These are phyloP conservation scores for Theileria sp. DNA, from an alignment of 169 alveolate species.

Conservation along the genomic window DNA sequence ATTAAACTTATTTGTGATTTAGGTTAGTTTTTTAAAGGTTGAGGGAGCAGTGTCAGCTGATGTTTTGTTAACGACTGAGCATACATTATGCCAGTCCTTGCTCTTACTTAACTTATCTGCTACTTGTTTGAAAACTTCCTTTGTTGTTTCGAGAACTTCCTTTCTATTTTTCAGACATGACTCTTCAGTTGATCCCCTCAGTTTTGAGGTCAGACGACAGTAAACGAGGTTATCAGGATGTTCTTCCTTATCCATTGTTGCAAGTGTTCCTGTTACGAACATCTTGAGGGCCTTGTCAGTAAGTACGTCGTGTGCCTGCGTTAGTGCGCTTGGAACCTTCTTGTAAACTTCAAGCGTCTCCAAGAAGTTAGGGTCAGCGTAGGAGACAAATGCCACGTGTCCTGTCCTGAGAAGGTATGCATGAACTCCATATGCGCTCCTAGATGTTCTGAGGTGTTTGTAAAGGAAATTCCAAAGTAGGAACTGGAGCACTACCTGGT, in stretches of 20 bases:
- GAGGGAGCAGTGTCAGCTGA: slow-evolving; percentile 48
- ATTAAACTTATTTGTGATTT: neutral
- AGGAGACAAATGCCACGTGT: slow-evolving; percentile 56
- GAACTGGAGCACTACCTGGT: slow-evolving; percentile 65
- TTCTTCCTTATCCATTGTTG: slow-evolving; percentile 47
- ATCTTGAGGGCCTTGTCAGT: slow-evolving; percentile 27
- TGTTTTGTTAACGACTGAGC: slow-evolving; percentile 47
- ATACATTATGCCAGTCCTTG: slow-evolving; percentile 59
- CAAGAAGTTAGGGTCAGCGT: slow-evolving; percentile 64
- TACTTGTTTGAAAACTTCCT: slow-evolving; percentile 36
- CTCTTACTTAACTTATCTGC: slow-evolving; percentile 16
- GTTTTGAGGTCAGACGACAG: slow-evolving; percentile 20
- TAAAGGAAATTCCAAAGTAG: slow-evolving; percentile 65
- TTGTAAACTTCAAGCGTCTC: slow-evolving; percentile 39
- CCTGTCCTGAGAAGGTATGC: slow-evolving; percentile 57
- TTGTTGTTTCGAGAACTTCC: slow-evolving; percentile 31
- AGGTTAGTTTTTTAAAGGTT: neutral
- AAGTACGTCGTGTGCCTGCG: slow-evolving; percentile 19
- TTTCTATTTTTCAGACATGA: slow-evolving; percentile 23
- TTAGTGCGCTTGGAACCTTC: slow-evolving; percentile 41
- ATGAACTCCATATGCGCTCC: slow-evolving; percentile 77
- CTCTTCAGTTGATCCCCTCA: slow-evolving; percentile 59
- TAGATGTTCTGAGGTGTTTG: slow-evolving; percentile 68
- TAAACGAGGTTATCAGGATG: slow-evolving; percentile 40
- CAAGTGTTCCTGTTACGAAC: slow-evolving; percentile 49